Base-by-base conservation (phyloP, 2,329 filamentous ascomycete genomes). In the Samsoniella hepiali region DNA sequence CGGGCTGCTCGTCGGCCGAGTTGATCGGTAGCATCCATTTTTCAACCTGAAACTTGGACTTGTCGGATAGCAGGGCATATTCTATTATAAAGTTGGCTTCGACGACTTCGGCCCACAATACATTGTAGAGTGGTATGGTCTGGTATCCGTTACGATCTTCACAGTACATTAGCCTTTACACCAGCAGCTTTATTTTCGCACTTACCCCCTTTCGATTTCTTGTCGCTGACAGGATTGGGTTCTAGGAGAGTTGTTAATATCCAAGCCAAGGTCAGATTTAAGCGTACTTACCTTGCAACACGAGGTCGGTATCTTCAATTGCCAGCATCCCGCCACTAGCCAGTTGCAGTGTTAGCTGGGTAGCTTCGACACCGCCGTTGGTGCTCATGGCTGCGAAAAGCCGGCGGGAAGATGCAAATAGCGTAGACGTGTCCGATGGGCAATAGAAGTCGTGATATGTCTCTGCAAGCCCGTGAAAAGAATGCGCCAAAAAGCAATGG, bases 91-190 rank as follows among this genome's bases (percentile, higher is more conserved):
- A 77, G 36, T 83, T 81, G 62, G 79, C 79, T 51, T 83, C 80
- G 56, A 81, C 79, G 34, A 89, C 73, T 67, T 91, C 87, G 45
- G 89, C 91, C 88, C 91, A 96, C 56, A 97, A 86, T 65, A 97
- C 79, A 73, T 96, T 90, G 78, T 91, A 93, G 65, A 92, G 88
- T 2, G 91, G 88, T 36, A 97, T 89, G 5, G 70, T 70, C 29
- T 73, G 67, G 11, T 68, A 71, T 9, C 67, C 63, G 51, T 63
- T 56, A n/a, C 66, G 64, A 58, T 68, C 73, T 75, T 56, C n/a
- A 49, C 27, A 13, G 17, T 10, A 40, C 40, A 47, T 61, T 61
- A 54, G 58, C 59, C 27, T 38, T 31, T 55, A 15, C n/a, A 29
- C 17, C 22, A 5, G 31, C 32, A 36, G n/a, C 40, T 27, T 13